Evolutionary conservation across 352 stramenopile species (phyloP).

Genomic region (Phytophthora multivora): DNA sequence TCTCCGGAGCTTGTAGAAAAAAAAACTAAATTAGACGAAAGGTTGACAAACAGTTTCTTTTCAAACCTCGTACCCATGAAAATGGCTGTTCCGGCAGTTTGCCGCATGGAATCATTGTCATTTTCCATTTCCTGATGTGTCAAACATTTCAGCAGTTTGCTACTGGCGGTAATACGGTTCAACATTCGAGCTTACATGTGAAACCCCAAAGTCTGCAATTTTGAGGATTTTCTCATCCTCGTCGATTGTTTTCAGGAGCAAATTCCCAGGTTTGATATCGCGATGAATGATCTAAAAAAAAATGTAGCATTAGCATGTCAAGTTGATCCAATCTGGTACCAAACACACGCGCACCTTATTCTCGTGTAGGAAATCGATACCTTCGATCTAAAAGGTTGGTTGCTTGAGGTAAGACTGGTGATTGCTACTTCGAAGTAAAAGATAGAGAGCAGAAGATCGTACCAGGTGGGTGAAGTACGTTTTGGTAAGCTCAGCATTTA

Average conservation of each 20-base stretch:
- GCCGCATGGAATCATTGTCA: conserved; percentile 71
- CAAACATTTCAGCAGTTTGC: not conserved
- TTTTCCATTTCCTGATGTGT: conserved; percentile 65
- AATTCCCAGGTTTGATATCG: conserved; percentile 83
- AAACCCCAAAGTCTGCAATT: conserved; percentile 84
- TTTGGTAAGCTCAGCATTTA: conserved; percentile 64
- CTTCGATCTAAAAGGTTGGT: conserved; percentile 59
- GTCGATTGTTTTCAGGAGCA: conserved; percentile 65
- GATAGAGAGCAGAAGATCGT: conserved; percentile 3
- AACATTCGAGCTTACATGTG: conserved; percentile 43
- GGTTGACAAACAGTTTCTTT: not conserved
- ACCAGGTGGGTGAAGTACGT: conserved; percentile 82
- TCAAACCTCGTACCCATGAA: conserved; percentile 59
- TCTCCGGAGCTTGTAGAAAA: conserved; percentile 58
- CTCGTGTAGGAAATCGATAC: conserved; percentile 82
- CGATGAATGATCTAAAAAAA: conserved; percentile 77
- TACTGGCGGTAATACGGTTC: not conserved
- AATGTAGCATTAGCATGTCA: too few species aligned
- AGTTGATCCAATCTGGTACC: not conserved
- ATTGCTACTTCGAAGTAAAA: not conserved
- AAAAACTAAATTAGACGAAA: not conserved
- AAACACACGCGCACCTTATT: conserved; percentile 55
- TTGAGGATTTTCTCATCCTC: conserved; percentile 74
- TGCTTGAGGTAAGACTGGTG: not conserved
- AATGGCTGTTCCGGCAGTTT: conserved; percentile 77